Evolutionary conservation across 208 protist species (phyloP).

Genomic region (Phytomonas sp.): DNA sequence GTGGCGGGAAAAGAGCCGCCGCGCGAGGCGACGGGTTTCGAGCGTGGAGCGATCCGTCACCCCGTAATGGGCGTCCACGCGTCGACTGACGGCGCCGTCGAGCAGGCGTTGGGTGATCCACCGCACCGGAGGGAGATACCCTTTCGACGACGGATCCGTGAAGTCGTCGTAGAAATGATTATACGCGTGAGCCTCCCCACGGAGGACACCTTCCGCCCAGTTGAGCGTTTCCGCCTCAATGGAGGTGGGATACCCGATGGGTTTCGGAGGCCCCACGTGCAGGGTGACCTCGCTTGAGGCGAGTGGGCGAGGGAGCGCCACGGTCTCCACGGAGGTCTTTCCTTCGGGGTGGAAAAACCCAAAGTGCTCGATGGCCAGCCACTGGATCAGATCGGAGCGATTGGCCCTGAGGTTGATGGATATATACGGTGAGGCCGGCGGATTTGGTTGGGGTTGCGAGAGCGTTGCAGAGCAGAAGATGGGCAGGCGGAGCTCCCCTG

Average conservation of each 20-base stretch:
- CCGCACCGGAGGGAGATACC: slow-evolving; percentile 7
- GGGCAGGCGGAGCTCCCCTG: slow-evolving; percentile 13
- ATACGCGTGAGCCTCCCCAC: slow-evolving; percentile 33
- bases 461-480: background rate
- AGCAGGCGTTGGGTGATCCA: slow-evolving; percentile 62
- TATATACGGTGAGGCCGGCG: background rate
- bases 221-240: slow-evolving; percentile 35
- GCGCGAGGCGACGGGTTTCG: slow-evolving; percentile 20
- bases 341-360: slow-evolving; percentile 15
- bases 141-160: background rate
- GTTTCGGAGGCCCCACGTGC: slow-evolving; percentile 40
- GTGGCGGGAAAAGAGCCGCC: slow-evolving; percentile 25
- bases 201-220: slow-evolving; percentile 39
- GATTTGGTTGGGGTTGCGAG: no score
- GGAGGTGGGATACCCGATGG: slow-evolving; percentile 40
- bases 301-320: background rate
- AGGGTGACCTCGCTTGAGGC: slow-evolving; percentile 16
- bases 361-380: slow-evolving; percentile 22
- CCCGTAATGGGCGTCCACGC: slow-evolving; percentile 39
- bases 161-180: slow-evolving; percentile 4
- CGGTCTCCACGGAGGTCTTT: background rate
- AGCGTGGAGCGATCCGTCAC: slow-evolving; percentile 28
- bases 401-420: slow-evolving; percentile 22
- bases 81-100: slow-evolving; percentile 55
- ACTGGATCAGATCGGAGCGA: slow-evolving; percentile 15